phyloP scores from a whole-genome alignment of 78 protist genomes.

The Cavenderia fasciculata region DNA sequence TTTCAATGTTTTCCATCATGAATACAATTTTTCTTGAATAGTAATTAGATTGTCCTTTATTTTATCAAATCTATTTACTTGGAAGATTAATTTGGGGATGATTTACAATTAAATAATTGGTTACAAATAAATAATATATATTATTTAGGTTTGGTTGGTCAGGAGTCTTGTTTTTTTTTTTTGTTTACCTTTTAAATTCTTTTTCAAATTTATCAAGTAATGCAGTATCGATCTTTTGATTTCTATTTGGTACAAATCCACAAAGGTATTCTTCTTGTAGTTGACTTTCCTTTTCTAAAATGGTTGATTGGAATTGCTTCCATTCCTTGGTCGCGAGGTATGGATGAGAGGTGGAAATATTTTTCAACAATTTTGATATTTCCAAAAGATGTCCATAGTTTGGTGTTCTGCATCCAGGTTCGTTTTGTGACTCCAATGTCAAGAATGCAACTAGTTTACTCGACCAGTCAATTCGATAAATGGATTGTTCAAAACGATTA shows the following conservation, averaged over 20 bases:
- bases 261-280: constrained; percentile 33
- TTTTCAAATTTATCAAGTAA: constrained; percentile 58
- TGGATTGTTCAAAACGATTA: neutral
- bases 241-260: constrained; percentile 55
- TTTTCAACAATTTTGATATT: constrained; percentile 20
- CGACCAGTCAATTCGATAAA: too few relatives aligned
- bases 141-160: too few relatives aligned
- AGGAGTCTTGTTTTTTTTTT: too few relatives aligned
- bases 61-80: too few relatives aligned
- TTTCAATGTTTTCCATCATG: too few relatives aligned
- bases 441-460: constrained; percentile 7
- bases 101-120: too few relatives aligned
- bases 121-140: too few relatives aligned
- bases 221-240: constrained; percentile 17
- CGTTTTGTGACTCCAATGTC: neutral
- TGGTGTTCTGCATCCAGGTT: constrained; percentile 44
- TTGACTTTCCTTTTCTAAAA: constrained; percentile 25
- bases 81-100: too few relatives aligned
- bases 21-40: too few relatives aligned
- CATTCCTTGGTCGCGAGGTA: constrained; percentile 4
- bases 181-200: constrained; percentile 57
- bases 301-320: neutral
- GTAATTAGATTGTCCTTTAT: too few relatives aligned
- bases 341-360: constrained; percentile 5
- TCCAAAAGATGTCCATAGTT: constrained; percentile 60